Percentiles rank a stretch among this genome's conserved stretches.
phyloP scores from a whole-genome alignment of 2,329 filamentous ascomycete genomes.

The Aspergillus fischeri region DNA sequence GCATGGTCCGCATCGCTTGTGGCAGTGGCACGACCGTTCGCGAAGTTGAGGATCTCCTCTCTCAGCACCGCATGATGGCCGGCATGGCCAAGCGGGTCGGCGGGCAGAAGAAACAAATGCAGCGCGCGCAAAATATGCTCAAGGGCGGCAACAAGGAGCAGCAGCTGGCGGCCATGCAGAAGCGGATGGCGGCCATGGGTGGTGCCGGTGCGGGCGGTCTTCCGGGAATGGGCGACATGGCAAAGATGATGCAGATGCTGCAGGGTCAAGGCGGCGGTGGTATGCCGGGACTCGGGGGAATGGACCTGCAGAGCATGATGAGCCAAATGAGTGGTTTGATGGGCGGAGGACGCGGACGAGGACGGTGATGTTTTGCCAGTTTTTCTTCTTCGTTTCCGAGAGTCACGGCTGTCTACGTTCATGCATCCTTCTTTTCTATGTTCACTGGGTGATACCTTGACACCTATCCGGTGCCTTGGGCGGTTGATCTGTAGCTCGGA shows the following conservation, averaged over 20 bases:
- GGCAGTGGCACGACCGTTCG: conserved; percentile 86
- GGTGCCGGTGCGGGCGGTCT: conserved; percentile 59
- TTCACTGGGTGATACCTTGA: conserved; percentile 12
- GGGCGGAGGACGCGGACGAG: conserved; percentile 32
- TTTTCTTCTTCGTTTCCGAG: conserved; percentile 4
- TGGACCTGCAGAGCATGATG: conserved; percentile 69
- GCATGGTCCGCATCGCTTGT: conserved; percentile 86
- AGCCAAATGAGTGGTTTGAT: conserved; percentile 68
- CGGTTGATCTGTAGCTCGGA: background rate
- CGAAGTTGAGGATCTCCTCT: conserved; percentile 95
- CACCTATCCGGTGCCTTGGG: conserved; percentile 10
- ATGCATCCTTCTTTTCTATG: conserved; percentile 4
- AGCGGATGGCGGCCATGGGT: conserved; percentile 88
- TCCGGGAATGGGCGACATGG: conserved; percentile 73
- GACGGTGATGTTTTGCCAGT: conserved; percentile 18
- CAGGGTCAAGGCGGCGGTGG: conserved; percentile 67
- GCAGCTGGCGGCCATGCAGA: conserved; percentile 96
- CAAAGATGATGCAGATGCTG: conserved; percentile 97
- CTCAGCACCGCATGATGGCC: conserved; percentile 97
- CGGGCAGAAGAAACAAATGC: conserved; percentile 96
- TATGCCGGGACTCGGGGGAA: conserved; percentile 56
- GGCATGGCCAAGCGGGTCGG: conserved; percentile 99
- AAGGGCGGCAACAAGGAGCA: conserved; percentile 86
- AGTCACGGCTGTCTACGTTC: background rate
- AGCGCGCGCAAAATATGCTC: conserved; percentile 86